Evolutionary conservation across 805 yeast species (phyloP), one percentile per base, ranked within the genome.

Genomic region (Metschnikowia henanensis): DNA sequence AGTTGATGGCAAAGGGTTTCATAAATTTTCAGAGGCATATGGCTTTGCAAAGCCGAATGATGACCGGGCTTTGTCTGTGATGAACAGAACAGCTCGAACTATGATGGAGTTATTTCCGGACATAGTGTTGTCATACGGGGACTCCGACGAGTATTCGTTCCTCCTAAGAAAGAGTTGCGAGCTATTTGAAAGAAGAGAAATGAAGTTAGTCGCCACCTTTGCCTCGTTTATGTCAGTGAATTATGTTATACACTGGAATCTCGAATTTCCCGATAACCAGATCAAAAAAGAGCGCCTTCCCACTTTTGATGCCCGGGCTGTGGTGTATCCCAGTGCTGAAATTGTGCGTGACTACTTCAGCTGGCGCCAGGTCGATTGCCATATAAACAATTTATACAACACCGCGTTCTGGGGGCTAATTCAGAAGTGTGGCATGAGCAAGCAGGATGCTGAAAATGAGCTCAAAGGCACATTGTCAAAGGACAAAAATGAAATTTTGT

Each of bases 341-440:
- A 66, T 71, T 1, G 70, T 92, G 1, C 72, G 87, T 43, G 98
- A 92, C 62, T 94, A 94, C 60, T 77, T 94, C 51, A 70, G 86
- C 44, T 94, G 99, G 99, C 76, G 99, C 52, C 97, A 88, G 60
- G 98, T 84, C 1, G 99, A 94, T 60, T 94, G 94, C 39, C 99
- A 94, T 66, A 94, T 94, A 43, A 94, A 94, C 62, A 94, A 94
- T 61, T 65, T 94, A 47, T 94, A 92, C 70, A 94, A 94, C 59
- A 94, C 99, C 0, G 72, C 89, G 0, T 94, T 94, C 61, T 94
- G 99, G 99, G 72, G 80, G 5, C 70, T 94, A 56, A 92, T 94
- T 0, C 59, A 70, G 16, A 72, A 76, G 49, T 90, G 94, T 15
- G 83, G 83, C 0, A 45, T 86, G 64, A 76, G 84, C 0, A 81